Percentiles rank a stretch among this genome's conserved stretches.
These are phyloP conservation scores for Echinosophora koreensis DNA, from an alignment of 306 rosid genomes.

Conservation along the genomic window DNA sequence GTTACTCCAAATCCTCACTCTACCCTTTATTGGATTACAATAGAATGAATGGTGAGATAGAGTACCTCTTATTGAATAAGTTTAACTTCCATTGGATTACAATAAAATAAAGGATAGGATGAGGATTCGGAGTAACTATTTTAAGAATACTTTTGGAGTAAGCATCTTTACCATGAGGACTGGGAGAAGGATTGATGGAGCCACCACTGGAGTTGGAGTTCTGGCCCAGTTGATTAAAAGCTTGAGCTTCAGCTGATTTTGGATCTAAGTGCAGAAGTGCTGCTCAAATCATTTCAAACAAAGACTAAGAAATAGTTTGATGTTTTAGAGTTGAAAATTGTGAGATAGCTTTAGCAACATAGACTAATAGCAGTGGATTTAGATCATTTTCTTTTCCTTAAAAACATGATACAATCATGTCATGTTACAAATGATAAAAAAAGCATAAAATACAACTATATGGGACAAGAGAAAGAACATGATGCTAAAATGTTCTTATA, in stretches of 20 bases:
- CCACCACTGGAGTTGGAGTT: constrained; percentile 24
- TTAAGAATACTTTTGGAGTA: no score
- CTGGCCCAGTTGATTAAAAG: constrained; percentile 58
- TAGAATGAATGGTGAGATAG: no score
- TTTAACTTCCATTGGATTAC: no score
- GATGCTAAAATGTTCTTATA: no score
- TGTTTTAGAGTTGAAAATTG: not conserved
- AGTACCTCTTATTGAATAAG: no score
- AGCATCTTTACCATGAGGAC: constrained; percentile 12
- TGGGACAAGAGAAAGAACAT: no score
- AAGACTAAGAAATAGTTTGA: not conserved
- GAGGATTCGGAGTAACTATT: no score
- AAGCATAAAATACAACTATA: no score
- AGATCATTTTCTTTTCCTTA: not conserved
- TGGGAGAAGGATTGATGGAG: constrained; percentile 45
- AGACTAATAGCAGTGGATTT: not conserved
- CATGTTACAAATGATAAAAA: not conserved
- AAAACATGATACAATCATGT: not conserved
- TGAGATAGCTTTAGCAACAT: not conserved
- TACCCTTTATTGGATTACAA: no score
- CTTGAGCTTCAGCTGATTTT: constrained; percentile 68
- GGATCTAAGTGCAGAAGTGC: constrained; percentile 74
- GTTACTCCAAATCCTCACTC: no score
- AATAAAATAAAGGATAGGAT: no score
- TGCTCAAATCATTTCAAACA: constrained; percentile 37